Conservation (phyloP, 805 yeast genomes). For the Maudiozyma turicensis region DNA sequence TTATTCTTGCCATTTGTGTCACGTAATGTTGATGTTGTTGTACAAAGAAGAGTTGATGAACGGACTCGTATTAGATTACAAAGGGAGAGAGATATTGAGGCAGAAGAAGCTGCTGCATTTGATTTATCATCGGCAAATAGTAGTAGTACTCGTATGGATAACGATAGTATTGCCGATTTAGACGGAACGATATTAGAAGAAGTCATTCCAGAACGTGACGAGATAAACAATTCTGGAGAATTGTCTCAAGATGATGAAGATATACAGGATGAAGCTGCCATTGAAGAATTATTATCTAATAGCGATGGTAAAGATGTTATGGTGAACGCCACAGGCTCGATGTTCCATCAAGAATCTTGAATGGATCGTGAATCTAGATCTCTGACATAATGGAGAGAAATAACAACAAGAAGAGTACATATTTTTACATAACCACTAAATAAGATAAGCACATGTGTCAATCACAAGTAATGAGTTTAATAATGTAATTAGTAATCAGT, state of each 20-base stretch:
- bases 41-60: slow-evolving; percentile 1
- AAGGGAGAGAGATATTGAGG: neutral
- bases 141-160: neutral
- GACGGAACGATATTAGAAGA: neutral
- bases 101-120: neutral
- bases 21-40: slow-evolving; percentile 8
- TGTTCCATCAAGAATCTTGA: neutral
- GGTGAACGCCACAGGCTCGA: neutral
- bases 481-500: too few species aligned
- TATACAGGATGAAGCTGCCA: neutral
- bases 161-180: neutral
- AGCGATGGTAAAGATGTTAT: neutral
- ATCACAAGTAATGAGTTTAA: too few species aligned
- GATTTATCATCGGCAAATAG: neutral
- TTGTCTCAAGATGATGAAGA: neutral
- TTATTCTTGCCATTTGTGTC: slow-evolving; percentile 16
- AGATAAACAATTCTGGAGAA: neutral
- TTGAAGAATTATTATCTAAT: neutral
- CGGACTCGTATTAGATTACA: neutral
- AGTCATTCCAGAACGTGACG: neutral
- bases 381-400: neutral
- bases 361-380: neutral
- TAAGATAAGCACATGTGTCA: too few species aligned
- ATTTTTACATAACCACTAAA: too few species aligned
- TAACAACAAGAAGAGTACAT: neutral